Percentiles rank a stretch among this genome's conserved stretches.
Conservation (phyloP, 208 protist genomes). For the Histomonas meleagridis region DNA sequence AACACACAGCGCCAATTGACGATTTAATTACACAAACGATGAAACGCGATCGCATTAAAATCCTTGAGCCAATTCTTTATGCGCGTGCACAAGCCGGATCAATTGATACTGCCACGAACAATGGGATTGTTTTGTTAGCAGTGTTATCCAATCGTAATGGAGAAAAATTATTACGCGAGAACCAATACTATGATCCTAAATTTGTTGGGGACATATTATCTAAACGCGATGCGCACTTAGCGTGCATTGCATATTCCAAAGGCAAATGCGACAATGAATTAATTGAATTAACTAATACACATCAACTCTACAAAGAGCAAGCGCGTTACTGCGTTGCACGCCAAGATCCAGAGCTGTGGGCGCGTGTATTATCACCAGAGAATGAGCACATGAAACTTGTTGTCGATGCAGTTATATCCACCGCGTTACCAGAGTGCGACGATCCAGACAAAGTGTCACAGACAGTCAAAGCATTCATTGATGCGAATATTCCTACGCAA, state of each 20-base stretch:
- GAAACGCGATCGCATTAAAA: conserved; percentile 75
- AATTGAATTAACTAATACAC: conserved; percentile 81
- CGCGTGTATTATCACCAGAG: conserved; percentile 71
- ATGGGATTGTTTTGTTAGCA: background rate
- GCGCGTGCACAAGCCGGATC: conserved; percentile 70
- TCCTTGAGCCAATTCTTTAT: conserved; percentile 94
- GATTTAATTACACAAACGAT: conserved; percentile 65
- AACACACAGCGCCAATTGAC: conserved; percentile 63
- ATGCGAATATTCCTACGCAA: conserved; percentile 89
- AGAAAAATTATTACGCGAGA: background rate
- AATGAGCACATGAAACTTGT: conserved; percentile 74
- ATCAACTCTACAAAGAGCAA: conserved; percentile 86
- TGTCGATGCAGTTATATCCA: conserved; percentile 93
- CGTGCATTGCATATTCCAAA: conserved; percentile 45
- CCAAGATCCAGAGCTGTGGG: conserved; percentile 89
- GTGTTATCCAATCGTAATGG: background rate
- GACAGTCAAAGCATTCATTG: conserved; percentile 97
- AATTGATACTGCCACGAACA: conserved; percentile 12
- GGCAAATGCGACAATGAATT: conserved; percentile 86
- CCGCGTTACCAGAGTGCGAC: conserved; percentile 84
- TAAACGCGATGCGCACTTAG: conserved; percentile 24
- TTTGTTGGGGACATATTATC: conserved; percentile 14
- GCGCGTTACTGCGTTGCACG: conserved; percentile 85
- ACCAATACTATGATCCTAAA: conserved; percentile 30
- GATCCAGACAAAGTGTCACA: conserved; percentile 87